Percentiles rank a stretch among this genome's conserved stretches.
Evolutionary conservation across 768 basidiomycete genomes (phyloP).

Genomic region (Leccinellum albellum): DNA sequence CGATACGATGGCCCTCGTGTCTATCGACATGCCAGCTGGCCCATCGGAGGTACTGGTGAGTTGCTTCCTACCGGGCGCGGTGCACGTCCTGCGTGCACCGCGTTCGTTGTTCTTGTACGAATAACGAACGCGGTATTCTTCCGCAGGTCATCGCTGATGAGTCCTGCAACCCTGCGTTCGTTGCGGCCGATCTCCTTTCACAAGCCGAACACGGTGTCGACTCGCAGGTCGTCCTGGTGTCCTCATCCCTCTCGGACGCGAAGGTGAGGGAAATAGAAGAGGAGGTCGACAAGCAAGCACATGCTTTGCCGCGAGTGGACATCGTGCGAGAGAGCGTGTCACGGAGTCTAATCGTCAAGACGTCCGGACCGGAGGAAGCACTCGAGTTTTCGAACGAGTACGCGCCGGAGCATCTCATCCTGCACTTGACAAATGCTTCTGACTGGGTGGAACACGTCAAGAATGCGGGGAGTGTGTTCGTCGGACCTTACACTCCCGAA

Average conservation of each 20-base stretch:
- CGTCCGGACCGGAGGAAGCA: conserved; percentile 65
- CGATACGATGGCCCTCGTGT: conserved; percentile 92
- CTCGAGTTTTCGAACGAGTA: conserved; percentile 93
- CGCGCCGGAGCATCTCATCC: conserved; percentile 94
- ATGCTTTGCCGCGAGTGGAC: conserved; percentile 79
- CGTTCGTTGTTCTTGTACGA: conserved; percentile 38
- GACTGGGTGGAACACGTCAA: conserved; percentile 61
- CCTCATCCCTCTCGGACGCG: conserved; percentile 60
- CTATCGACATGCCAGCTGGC: conserved; percentile 99
- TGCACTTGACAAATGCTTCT: conserved; percentile 78
- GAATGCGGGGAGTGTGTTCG: conserved; percentile 96
- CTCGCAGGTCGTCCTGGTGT: conserved; percentile 94
- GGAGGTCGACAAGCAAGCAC: conserved; percentile 85
- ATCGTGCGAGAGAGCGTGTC: conserved; percentile 87
- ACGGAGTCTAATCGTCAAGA: conserved; percentile 86
- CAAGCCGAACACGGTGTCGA: conserved; percentile 99
- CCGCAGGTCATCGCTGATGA: conserved; percentile 88
- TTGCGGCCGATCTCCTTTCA: conserved; percentile 94
- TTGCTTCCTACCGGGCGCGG: conserved; percentile 51
- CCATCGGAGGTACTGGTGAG: conserved; percentile 93
- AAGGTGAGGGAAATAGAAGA: conserved; percentile 72
- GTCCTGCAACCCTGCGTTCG: conserved; percentile 81
- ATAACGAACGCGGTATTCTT: conserved; percentile 27
- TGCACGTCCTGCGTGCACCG: conserved; percentile 50
- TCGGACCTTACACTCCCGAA: conserved; percentile 93